Conservation (phyloP, 805 yeast species). For the Schwanniomyces pseudopolymorphus region DNA sequence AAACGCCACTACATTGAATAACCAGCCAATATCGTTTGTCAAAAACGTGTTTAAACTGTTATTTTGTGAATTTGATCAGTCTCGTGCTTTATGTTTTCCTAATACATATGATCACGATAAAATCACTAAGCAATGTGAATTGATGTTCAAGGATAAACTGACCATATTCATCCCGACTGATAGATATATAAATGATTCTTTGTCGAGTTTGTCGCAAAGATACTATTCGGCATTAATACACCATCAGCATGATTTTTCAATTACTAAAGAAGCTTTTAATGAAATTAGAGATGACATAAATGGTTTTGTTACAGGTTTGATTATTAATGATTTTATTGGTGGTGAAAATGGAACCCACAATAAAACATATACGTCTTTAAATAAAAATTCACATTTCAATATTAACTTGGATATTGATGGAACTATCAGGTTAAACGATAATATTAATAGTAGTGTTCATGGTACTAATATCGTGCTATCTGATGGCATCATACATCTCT, state of each 20-base stretch:
- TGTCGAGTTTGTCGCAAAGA: constrained; percentile 23
- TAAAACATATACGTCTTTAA: constrained; percentile 6
- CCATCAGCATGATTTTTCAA: constrained; percentile 14
- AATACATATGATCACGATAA: background rate
- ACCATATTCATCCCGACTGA: constrained; percentile 39
- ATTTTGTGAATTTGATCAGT: background rate
- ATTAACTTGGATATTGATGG: constrained; percentile 9
- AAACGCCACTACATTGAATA: constrained; percentile 11
- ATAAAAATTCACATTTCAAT: constrained; percentile 12
- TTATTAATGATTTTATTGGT: constrained; percentile 25
- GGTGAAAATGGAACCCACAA: constrained; percentile 30
- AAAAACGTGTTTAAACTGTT: constrained; percentile 28
- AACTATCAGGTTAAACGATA: constrained; percentile 18
- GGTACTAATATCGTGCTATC: constrained; percentile 19
- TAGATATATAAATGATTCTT: constrained; percentile 19
- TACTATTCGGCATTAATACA: constrained; percentile 29
- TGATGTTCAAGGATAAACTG: constrained; percentile 21
- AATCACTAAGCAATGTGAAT: constrained; percentile 21
- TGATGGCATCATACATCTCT: constrained; percentile 36
- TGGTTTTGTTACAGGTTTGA: constrained; percentile 22
- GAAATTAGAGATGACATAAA: constrained; percentile 31
- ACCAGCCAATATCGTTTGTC: constrained; percentile 23
- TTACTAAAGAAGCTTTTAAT: constrained; percentile 29
- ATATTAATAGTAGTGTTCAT: constrained; percentile 14
- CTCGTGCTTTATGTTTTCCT: background rate